Evolutionary conservation across 352 stramenopile genomes (phyloP), one percentile per base, ranked within the genome.

Genomic region (Globisporangium spiculum): DNA sequence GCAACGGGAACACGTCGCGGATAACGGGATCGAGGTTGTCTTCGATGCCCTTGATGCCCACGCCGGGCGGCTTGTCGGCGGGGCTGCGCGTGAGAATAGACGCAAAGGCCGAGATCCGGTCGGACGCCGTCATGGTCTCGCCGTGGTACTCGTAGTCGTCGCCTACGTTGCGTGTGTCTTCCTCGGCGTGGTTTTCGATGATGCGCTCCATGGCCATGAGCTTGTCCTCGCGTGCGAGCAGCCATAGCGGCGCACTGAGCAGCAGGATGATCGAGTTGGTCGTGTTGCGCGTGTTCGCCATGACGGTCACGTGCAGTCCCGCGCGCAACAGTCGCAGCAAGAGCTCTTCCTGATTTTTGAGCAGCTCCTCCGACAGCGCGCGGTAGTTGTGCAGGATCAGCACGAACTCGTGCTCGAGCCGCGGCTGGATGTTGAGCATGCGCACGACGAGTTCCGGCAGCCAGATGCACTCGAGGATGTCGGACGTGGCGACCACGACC

Each of bases 161-260:
- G 36, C 77, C 74, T n/a, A 83, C 65, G 34, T 70, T 70, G 41
- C 69, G 71, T 9, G 77, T 71, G 62, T 87, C 81, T 62, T 89
- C 81, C 50, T 82, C 79, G 20, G 81, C 79, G 63, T 86, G 79
- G 62, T 84, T 80, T 67, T 84, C 81, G 34, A 86, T 75, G 60
- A 88, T 78, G 14, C 81, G 79, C 54, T 89, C 81, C 79, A 88
- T 87, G 10, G 75, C 75, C 67, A 89, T 77, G 63, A 89, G 75
- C 56, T 89, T 89, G 64, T 89, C 81, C 62, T 89, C 81, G 2
- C 81, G 70, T 3, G 81, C 79, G 12, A 89, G 73, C 46, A 89
- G 69, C 79, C 77, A 87, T 24, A 88, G 71, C 55, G 79, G 79
- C 20, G 79, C 81, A 36, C 77, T 86, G n/a, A 89, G 76, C 32